A percentile compares a stretch with the other conserved stretches of the same genome.
phyloP scores from a whole-genome alignment of 371 early-diverging fungal genomes.

The Rhizomucor pusillus region DNA sequence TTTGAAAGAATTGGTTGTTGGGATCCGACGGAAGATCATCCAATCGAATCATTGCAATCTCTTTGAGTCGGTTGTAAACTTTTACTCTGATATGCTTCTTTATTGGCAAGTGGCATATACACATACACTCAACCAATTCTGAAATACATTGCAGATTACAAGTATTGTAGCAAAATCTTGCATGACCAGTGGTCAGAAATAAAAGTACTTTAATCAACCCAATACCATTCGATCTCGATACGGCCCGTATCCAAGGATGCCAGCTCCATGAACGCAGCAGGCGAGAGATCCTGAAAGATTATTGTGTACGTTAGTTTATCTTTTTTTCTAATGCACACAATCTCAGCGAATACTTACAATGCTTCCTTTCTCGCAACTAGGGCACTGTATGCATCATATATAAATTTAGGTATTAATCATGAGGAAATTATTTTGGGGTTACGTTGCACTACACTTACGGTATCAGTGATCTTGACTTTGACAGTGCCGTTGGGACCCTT shows the following conservation, averaged over 20 bases:
- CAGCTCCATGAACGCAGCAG: slow-evolving; percentile 41
- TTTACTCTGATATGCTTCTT: too few species aligned
- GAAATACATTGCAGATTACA: neutral
- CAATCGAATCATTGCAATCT: too few species aligned
- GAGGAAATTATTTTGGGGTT: slow-evolving; percentile 8
- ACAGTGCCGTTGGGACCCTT: slow-evolving; percentile 30
- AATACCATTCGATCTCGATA: slow-evolving; percentile 37
- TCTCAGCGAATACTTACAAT: slow-evolving; percentile 12
- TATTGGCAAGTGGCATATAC: too few species aligned
- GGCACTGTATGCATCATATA: slow-evolving; percentile 10
- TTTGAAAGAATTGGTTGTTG: too few species aligned
- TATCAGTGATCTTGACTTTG: slow-evolving; percentile 25
- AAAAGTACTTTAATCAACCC: slow-evolving; percentile 6
- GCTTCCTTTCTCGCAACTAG: slow-evolving; percentile 20
- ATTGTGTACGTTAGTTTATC: neutral
- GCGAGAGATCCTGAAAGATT: slow-evolving; percentile 19
- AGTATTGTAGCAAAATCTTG: too few species aligned
- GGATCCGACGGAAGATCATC: too few species aligned
- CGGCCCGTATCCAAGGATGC: slow-evolving; percentile 31
- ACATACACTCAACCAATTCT: too few species aligned
- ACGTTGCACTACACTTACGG: slow-evolving; percentile 25
- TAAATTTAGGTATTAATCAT: slow-evolving; percentile 19
- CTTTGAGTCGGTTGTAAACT: too few species aligned
- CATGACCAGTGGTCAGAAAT: too few species aligned
- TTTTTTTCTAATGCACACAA: slow-evolving; percentile 14